Evolutionary conservation across 176 grass and related monocot genomes (phyloP), one percentile per base, ranked within the genome.

Genomic region (Musa itinerans): DNA sequence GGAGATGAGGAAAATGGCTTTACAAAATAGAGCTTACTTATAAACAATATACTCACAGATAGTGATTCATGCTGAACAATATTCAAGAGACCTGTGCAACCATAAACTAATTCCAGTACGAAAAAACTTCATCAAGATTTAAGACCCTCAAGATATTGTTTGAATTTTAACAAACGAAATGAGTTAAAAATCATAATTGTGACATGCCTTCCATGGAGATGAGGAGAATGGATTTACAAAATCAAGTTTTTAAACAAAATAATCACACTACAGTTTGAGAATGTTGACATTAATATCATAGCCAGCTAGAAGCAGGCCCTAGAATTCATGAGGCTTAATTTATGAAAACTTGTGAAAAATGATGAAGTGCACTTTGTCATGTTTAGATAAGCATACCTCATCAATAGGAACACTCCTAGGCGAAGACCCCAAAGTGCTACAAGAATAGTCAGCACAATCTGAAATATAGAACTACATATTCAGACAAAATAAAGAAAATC

Each of bases 391-490:
- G 53, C 70, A 53, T 85, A 98, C 94, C 95, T 98, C 90, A 93
- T 89, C 62, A 93, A 75, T 78, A 98, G 89, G 56, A 98, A 98
- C 2, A 91, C 17, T 81, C 74, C 90, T 73, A 98, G 75, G 10
- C 88, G 88, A 81, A 98, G 88, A 50, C 95, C 95, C 95, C 95
- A 98, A 71, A 91, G 48, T 12, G 82, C 58, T 53, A 91, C 88
- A 78, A 98, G 74, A 71, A 89, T 76, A 52, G 95, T 93, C 79
- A 91, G 73, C 19, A 89, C 84, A 77, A 98, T 77, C 95, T 98
- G 86, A 65, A 77, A 91, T 49, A 83, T 14, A 48, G 49, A 82
- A 29, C 54, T 53, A 17, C 9, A 74, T 70, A 29, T 43, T 43
- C 34, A 43, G 34, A 43, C 34, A 43, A 43, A 43, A 6, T 43